phyloP scores from a whole-genome alignment of 106 monocot species.

The Phalaenopsis equestris region DNA sequence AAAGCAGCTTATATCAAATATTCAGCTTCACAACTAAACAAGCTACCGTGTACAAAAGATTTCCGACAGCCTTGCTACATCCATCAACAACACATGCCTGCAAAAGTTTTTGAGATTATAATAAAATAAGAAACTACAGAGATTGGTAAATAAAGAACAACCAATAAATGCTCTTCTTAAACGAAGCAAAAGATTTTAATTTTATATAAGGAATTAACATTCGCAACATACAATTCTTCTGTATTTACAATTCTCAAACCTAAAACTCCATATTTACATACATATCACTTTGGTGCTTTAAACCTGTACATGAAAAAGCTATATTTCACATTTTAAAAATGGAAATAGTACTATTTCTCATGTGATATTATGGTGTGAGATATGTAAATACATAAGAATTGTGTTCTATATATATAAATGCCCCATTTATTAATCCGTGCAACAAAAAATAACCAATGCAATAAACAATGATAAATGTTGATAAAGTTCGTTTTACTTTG shows the following conservation, averaged over 20 bases:
- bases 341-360: no score
- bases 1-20: background rate
- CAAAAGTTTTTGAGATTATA: background rate
- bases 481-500: background rate
- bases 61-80: slow-evolving; percentile 68
- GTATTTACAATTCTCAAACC: no score
- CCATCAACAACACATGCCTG: slow-evolving; percentile 66
- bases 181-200: background rate
- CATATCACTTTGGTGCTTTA: no score
- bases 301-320: no score
- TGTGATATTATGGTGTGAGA: no score
- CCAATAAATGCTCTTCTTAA: background rate
- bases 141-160: background rate
- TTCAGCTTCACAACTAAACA: background rate
- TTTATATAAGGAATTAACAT: no score
- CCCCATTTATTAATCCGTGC: background rate
- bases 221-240: no score
- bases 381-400: no score
- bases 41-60: slow-evolving; percentile 79
- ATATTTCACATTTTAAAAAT: no score
- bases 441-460: background rate
- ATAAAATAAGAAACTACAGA: background rate
- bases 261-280: no score
- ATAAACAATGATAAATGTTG: background rate
- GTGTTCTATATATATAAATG: no score